These are phyloP conservation scores for Penicillium sp. DNA, from an alignment of 2,329 filamentous ascomycete genomes.

Conservation along the genomic window DNA sequence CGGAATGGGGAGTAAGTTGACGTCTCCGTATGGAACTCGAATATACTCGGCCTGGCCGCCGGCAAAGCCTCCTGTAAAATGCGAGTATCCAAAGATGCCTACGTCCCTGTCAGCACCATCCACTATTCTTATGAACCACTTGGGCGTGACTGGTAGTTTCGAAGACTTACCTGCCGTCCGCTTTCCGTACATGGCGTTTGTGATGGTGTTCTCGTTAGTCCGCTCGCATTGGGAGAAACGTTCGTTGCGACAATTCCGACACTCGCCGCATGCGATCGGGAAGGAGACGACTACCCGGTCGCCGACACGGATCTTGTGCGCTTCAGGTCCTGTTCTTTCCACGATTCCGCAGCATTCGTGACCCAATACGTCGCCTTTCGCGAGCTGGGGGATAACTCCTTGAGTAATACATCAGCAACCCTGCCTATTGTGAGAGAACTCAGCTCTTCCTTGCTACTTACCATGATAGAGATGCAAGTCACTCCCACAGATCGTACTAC, in stretches of 20 bases:
- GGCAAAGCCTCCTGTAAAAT: conserved; percentile 79
- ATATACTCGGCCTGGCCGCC: conserved; percentile 87
- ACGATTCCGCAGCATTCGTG: conserved; percentile 55
- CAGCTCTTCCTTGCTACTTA: conserved; percentile 8
- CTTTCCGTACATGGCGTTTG: conserved; percentile 74
- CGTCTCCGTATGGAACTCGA: conserved; percentile 73
- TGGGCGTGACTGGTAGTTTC: not conserved
- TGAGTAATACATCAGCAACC: conserved; percentile 1
- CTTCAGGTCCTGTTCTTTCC: conserved; percentile 54
- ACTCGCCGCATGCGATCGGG: conserved; percentile 68
- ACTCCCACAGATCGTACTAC: conserved; percentile 60
- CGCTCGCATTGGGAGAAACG: conserved; percentile 75
- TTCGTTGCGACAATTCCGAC: conserved; percentile 76
- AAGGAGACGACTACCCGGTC: conserved; percentile 79
- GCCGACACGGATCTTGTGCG: conserved; percentile 56
- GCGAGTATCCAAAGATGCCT: conserved; percentile 68
- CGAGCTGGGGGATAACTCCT: conserved; percentile 55
- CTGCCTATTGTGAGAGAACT: not conserved
- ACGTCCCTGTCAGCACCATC: not conserved
- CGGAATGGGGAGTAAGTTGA: conserved; percentile 77
- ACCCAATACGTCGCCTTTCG: conserved; percentile 65
- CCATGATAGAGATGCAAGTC: conserved; percentile 55
- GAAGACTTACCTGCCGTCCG: conserved; percentile 61
- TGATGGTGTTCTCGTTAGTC: conserved; percentile 70
- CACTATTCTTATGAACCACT: too few species aligned